Percentiles rank a stretch among this genome's conserved stretches.
Evolutionary conservation across 257 asterid species (phyloP).

Genomic region (Lycium ferocissimum): DNA sequence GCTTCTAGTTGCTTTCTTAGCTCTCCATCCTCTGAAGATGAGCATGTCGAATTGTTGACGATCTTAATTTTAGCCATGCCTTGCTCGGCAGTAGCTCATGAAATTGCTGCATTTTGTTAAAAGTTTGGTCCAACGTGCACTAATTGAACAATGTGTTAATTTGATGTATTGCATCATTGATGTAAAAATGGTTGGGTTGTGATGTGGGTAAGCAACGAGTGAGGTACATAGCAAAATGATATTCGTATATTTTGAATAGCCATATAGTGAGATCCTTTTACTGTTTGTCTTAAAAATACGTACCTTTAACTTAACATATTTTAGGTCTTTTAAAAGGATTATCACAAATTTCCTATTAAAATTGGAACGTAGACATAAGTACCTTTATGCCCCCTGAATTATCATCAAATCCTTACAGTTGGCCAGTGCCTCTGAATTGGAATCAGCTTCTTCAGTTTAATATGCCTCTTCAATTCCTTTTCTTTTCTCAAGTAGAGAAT

Average conservation of each 20-base stretch:
- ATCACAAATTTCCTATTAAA: not conserved
- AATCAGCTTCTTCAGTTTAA: conserved; percentile 24
- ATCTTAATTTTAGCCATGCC: conserved; percentile 33
- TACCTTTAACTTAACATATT: not conserved
- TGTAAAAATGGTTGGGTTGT: not conserved
- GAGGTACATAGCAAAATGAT: not conserved
- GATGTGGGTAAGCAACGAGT: not conserved
- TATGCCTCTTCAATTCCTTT: conserved; percentile 5
- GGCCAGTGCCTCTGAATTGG: not conserved
- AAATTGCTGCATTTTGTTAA: conserved; percentile 38
- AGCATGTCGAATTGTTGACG: not conserved
- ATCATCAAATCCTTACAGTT: conserved; percentile 1
- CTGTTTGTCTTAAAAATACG: not conserved
- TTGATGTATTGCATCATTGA: conserved; percentile 1
- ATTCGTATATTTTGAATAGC: not conserved
- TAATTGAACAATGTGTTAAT: not conserved
- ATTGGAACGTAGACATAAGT: not conserved
- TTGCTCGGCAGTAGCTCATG: conserved; percentile 36
- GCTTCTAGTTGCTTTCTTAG: conserved; percentile 28
- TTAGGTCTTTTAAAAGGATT: not conserved
- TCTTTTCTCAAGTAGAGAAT: conserved; percentile 17
- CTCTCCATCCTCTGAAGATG: conserved; percentile 33
- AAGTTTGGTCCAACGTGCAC: conserved; percentile 11
- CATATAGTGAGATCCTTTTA: not conserved
- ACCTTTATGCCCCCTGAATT: not conserved